These are phyloP conservation scores for Chamaecrista fasciculata DNA, from an alignment of 306 rosid species.

Conservation along the genomic window DNA sequence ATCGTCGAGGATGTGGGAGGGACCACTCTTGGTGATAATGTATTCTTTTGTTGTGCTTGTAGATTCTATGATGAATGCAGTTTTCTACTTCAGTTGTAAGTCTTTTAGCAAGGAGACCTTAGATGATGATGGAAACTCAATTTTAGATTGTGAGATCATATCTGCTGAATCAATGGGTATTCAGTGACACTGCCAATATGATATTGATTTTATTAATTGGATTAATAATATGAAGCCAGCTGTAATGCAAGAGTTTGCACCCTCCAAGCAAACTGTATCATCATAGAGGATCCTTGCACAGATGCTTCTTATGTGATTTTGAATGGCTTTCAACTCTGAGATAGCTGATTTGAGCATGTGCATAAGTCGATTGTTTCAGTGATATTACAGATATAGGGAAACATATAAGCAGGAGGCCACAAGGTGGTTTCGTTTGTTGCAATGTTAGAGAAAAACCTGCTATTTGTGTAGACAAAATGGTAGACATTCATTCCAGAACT, in stretches of 20 bases:
- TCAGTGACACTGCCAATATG: conserved; percentile 41
- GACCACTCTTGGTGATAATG: conserved; percentile 94
- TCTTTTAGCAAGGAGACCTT: conserved; percentile 39
- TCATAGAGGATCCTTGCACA: conserved; percentile 27
- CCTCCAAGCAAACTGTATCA: conserved; percentile 26
- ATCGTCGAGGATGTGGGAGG: conserved; percentile 96
- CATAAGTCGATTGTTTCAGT: conserved; percentile 28
- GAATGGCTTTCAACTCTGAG: conserved; percentile 33
- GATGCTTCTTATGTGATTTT: neutral
- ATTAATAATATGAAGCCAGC: conserved; percentile 35
- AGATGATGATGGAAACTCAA: conserved; percentile 43
- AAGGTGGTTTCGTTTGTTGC: conserved; percentile 28
- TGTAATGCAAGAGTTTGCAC: conserved; percentile 27
- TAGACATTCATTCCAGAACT: conserved; percentile 22
- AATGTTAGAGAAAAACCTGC: conserved; percentile 20
- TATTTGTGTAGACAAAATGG: conserved; percentile 26
- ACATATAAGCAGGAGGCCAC: conserved; percentile 14
- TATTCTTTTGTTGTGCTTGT: conserved; percentile 81
- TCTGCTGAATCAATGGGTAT: conserved; percentile 52
- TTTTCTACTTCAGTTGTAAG: conserved; percentile 77
- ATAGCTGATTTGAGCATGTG: conserved; percentile 31
- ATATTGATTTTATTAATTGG: conserved; percentile 29
- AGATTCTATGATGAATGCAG: conserved; percentile 88
- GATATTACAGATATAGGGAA: conserved; percentile 23
- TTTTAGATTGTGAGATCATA: conserved; percentile 46